Conservation (phyloP, 192 early-diverging fungal species). For the Chytriomyces sp. region DNA sequence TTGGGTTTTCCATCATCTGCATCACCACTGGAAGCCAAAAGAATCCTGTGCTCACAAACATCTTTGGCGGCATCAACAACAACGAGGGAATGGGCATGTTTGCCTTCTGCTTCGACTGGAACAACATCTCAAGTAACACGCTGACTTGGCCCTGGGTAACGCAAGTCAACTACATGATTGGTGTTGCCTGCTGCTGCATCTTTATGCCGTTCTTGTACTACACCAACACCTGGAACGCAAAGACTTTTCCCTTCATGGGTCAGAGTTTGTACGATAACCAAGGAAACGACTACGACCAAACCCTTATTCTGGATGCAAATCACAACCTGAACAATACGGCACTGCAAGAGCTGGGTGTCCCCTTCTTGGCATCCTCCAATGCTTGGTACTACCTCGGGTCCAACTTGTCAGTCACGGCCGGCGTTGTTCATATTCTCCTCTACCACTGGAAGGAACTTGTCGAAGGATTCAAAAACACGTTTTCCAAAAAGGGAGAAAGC, state of each 20-base stretch:
- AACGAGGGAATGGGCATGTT: conserved; percentile 55
- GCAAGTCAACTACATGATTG: conserved; percentile 6
- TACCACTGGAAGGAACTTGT: not conserved
- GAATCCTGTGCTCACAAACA: conserved; percentile 35
- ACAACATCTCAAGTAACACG: conserved; percentile 54
- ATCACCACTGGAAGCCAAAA: conserved; percentile 38
- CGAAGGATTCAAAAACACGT: conserved; percentile 19
- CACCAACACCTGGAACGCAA: conserved; percentile 6
- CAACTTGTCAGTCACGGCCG: conserved; percentile 18
- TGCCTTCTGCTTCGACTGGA: conserved; percentile 53
- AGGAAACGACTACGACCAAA: conserved; percentile 18
- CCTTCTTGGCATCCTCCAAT: not conserved
- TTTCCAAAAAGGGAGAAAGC: not conserved
- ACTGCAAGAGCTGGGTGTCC: not conserved
- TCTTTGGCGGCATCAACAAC: conserved; percentile 47
- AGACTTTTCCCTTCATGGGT: conserved; percentile 1
- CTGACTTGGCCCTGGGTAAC: conserved; percentile 14
- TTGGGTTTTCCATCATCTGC: conserved; percentile 45
- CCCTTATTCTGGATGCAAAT: conserved; percentile 4
- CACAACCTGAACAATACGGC: conserved; percentile 15
- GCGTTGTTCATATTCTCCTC: conserved; percentile 1
- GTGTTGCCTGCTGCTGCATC: not conserved
- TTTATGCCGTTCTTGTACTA: not conserved
- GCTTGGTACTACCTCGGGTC: not conserved
- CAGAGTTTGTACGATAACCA: conserved; percentile 5